A percentile compares a stretch with the other conserved stretches of the same genome.
Conservation (phyloP, 2,329 filamentous ascomycete species). For the Chaetomiaceae sp. region DNA sequence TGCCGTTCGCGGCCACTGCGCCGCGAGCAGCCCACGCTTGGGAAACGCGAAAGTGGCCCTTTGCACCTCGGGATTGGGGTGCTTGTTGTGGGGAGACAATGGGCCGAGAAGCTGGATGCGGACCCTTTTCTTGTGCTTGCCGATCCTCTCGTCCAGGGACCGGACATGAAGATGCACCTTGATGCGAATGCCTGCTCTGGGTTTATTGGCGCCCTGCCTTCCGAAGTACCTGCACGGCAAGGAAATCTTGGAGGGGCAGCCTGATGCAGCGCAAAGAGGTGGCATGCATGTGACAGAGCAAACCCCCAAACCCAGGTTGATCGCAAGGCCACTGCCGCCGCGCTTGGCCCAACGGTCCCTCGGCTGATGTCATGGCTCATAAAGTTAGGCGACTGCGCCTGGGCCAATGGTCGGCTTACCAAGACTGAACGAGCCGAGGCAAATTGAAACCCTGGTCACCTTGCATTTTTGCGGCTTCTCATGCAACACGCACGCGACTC, state of each 20-base stretch:
- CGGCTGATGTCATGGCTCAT: conserved; percentile 27
- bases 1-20: background rate
- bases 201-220: too few species aligned
- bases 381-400: too few species aligned
- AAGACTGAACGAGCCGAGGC: conserved; percentile 18
- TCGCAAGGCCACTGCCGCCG: background rate
- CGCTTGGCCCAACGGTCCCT: conserved; percentile 7
- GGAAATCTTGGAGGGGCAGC: background rate
- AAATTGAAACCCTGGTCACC: conserved; percentile 3
- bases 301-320: background rate
- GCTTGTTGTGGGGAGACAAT: background rate
- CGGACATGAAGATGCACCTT: too few species aligned
- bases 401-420: conserved; percentile 18
- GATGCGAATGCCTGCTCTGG: too few species aligned
- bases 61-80: background rate
- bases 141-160: too few species aligned
- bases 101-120: background rate
- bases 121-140: too few species aligned
- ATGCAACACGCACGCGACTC: conserved; percentile 8
- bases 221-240: too few species aligned
- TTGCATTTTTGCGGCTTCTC: background rate
- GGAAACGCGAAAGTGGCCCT: background rate
- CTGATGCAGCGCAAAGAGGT: background rate
- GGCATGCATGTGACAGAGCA: conserved; percentile 18
- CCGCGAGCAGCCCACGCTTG: background rate